Evolutionary conservation across 306 rosid species (phyloP), one percentile per base, ranked within the genome.

Genomic region (Astragalus glycyphyllos): DNA sequence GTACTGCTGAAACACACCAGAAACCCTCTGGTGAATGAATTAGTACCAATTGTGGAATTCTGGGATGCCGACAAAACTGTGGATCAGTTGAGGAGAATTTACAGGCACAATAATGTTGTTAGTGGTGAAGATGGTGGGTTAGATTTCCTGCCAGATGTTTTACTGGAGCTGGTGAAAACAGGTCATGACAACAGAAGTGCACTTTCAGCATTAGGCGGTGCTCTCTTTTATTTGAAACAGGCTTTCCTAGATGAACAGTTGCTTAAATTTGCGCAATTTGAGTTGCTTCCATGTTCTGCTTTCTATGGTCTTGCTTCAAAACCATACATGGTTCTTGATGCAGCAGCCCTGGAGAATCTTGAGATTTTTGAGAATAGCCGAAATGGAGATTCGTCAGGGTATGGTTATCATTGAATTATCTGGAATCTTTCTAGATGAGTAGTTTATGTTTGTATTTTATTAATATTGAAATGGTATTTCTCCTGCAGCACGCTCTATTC

Each of bases 171-270:
- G 42, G 79, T 84, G 48, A 81, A 78, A 81, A 81, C 80, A 23
- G 86, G 78, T 1, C 81, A 84, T 60, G 71, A 79, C 62, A 82
- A 87, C 63, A 80, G 74, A 70, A 83, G 69, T 86, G 99, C 96
- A 57, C 92, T 94, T 86, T 90, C 96, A 71, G 99, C 99, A 65
- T 91, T 94, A 65, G 99, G 99, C 9, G 99, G 97, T 59, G 79
- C 85, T 57, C 90, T 94, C 65, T 94, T 82, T 88, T 94, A 89
- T 85, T 85, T 94, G 73, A 94, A 86, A 78, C 99, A 94, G 86
- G 91, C 95, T 79, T 89, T 89, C 72, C 86, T 91, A 64, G 99
- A 94, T 58, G 91, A 89, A 79, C 48, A 86, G 56, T 58, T 94
- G 84, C 92, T 94, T 68, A 85, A 82, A 73, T 94, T 86, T 89